Evolutionary conservation across 768 basidiomycete genomes (phyloP).

Genomic region (Lyophyllum shimeji): DNA sequence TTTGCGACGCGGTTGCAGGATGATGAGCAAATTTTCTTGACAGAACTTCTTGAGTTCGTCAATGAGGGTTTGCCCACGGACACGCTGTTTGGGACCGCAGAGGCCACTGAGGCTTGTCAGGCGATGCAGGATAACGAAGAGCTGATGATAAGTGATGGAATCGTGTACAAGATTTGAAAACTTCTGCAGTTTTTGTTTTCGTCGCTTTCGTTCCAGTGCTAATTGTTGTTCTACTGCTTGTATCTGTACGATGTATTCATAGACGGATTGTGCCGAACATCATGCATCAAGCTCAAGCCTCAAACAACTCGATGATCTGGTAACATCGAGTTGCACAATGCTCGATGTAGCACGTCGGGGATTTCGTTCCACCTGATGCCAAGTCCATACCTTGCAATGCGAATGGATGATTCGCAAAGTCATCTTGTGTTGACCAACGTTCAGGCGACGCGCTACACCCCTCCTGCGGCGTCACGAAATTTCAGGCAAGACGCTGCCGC

Average conservation of each 20-base stretch:
- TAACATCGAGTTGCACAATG: no score
- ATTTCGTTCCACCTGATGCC: no score
- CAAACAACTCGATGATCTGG: no score
- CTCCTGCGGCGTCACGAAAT: no score
- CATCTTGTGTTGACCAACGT: no score
- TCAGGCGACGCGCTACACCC: no score
- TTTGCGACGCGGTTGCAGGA: slow-evolving; percentile 70
- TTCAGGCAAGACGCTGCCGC: no score
- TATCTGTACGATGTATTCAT: background rate
- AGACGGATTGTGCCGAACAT: no score
- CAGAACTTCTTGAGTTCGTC: slow-evolving; percentile 66
- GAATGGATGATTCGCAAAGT: no score
- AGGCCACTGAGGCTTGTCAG: slow-evolving; percentile 72
- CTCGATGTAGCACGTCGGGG: no score
- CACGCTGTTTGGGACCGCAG: slow-evolving; percentile 75
- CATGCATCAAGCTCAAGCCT: no score
- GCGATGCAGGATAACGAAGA: slow-evolving; percentile 80
- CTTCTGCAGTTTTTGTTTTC: background rate
- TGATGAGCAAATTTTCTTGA: slow-evolving; percentile 73
- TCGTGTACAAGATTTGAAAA: slow-evolving; percentile 77
- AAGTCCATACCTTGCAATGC: no score
- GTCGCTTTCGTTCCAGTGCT: background rate
- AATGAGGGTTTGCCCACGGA: slow-evolving; percentile 74
- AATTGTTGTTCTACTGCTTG: background rate
- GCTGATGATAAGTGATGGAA: slow-evolving; percentile 85